Conservation (phyloP, 2,329 filamentous ascomycete species). For the Colletotrichum theobromicola region DNA sequence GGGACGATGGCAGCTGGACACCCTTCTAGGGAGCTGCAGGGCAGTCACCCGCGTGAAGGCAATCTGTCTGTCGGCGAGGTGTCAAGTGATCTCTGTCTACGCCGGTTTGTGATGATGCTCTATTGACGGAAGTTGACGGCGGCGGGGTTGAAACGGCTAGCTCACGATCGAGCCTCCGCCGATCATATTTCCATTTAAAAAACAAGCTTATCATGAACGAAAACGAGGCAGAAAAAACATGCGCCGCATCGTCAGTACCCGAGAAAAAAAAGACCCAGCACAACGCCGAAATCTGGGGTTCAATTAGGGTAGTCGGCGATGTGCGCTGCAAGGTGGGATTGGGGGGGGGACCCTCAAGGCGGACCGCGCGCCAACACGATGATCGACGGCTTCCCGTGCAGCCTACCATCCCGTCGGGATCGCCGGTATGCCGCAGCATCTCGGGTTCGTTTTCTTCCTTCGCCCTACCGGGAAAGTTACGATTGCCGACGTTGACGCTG, state of each 20-base stretch:
- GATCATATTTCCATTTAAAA: neutral
- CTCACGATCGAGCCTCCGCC: neutral
- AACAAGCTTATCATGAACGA: neutral
- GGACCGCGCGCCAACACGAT: neutral
- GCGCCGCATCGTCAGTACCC: neutral
- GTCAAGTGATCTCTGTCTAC: neutral
- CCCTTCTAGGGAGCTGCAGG: neutral
- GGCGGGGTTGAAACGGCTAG: neutral
- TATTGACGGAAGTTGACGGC: neutral
- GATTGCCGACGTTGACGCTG: too few relatives aligned
- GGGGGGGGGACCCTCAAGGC: neutral
- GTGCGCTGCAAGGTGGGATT: neutral
- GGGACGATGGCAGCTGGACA: neutral
- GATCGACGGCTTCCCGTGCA: constrained; percentile 6
- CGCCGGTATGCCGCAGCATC: neutral
- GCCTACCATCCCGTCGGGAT: neutral
- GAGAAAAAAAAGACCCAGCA: neutral
- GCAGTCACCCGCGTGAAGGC: too few relatives aligned
- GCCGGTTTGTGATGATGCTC: neutral
- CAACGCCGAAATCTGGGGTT: neutral
- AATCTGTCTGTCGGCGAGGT: neutral
- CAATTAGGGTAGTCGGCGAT: neutral
- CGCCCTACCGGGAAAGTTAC: neutral
- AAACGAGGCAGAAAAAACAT: neutral
- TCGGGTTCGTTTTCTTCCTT: neutral